Evolutionary conservation across 2,329 filamentous ascomycete genomes (phyloP).

Genomic region (Penicillium crustosum): DNA sequence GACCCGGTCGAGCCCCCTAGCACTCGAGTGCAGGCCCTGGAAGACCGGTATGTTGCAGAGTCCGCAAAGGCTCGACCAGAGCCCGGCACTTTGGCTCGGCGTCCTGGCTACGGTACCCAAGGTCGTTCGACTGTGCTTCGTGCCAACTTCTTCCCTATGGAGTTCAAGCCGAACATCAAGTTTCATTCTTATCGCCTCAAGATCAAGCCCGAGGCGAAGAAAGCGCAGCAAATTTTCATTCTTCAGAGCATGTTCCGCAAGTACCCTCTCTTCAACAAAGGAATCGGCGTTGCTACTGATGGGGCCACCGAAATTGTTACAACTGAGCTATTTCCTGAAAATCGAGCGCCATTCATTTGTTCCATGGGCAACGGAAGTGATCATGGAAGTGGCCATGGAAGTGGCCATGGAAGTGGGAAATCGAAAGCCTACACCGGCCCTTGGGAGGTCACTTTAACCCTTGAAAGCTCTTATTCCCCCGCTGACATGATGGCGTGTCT

Average conservation of each 20-base stretch:
- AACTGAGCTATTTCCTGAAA: background rate
- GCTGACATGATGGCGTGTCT: background rate
- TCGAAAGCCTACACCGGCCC: background rate
- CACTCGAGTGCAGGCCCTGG: background rate
- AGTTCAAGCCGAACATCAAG: conserved; percentile 2
- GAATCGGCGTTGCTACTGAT: conserved; percentile 13
- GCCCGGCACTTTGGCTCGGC: conserved; percentile 4
- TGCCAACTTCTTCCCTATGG: conserved; percentile 20
- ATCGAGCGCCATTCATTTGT: background rate
- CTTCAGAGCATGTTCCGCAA: background rate
- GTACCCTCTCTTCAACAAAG: background rate
- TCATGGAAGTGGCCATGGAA: background rate
- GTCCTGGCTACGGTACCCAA: conserved; percentile 20
- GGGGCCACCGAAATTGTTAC: conserved; percentile 14
- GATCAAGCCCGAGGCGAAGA: conserved; percentile 1
- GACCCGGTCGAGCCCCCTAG: background rate
- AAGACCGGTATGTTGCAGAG: conserved; percentile 7
- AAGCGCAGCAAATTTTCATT: conserved; percentile 9
- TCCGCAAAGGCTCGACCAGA: background rate
- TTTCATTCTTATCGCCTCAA: conserved; percentile 12
- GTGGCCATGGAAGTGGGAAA: background rate
- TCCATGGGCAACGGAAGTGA: background rate
- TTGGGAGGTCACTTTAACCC: background rate
- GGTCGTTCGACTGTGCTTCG: conserved; percentile 9
- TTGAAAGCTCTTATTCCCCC: background rate